Base-by-base conservation (phyloP, 2,329 filamentous ascomycete species). In the Beauveria australis region DNA sequence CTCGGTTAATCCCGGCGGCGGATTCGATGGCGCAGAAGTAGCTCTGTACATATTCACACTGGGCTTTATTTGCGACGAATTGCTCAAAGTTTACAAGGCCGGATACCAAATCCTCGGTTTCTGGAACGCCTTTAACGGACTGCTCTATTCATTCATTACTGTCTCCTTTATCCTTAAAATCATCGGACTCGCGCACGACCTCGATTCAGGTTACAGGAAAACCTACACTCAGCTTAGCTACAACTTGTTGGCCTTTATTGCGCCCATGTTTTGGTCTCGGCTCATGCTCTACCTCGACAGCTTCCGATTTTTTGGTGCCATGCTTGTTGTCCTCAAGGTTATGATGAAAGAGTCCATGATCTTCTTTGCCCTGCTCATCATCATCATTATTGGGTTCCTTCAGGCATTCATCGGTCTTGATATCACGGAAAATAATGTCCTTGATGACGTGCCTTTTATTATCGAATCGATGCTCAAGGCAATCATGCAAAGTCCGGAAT, bases 251-350 rank as follows among this genome's bases (percentile, higher is more conserved):
- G 92, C 94, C 10, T 96, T 97, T 72, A 87, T 88, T 3, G 92
- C 94, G 0, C 94, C 94, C 0, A 90, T 99, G 89, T 97, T 99
- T 74, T 99, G 94, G 93, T 89, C 87, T 70, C 89, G 94, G 5
- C 81, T 99, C 62, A 77, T 99, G 64, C 83, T 99, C 7, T 99
- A 97, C 71, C 84, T 99, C 19, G 94, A 99, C 74, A 91, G 89
- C 40, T 85, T 96, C 80, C 87, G 90, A 60, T 99, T 99, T 79
- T 99, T 99, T 69, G 94, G 94, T 26, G 92, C 93, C 54, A 99
- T 99, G 94, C 83, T 99, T 1, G 93, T 99, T 2, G 92, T 99
- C 2, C 79, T 99, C 49, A 96, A 97, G 73, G 89, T 92, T 56
- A 92, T 93, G 89, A 92, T 93, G 89, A 91, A 91, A 69, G 89